Conservation (phyloP, 2,329 filamentous ascomycete genomes). For the Colletotrichum melonis region DNA sequence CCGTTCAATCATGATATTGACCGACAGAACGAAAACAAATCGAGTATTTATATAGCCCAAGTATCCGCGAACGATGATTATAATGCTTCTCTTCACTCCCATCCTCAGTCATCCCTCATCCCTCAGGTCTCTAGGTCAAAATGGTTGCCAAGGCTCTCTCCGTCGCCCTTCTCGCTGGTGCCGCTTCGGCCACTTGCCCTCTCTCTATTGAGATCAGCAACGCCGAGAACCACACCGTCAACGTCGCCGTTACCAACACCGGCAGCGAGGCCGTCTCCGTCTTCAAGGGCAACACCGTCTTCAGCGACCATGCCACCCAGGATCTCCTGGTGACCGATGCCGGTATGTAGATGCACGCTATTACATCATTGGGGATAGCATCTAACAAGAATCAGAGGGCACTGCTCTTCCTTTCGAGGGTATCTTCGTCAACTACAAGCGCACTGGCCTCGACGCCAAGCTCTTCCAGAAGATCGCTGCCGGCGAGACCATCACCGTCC, state of each 20-base stretch:
- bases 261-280: constrained; percentile 27
- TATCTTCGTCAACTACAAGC: constrained; percentile 34
- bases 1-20: not conserved
- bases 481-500: constrained; percentile 26
- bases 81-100: not conserved
- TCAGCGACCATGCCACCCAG: constrained; percentile 32
- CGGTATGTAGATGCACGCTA: not conserved
- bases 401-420: constrained; percentile 30
- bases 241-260: constrained; percentile 32
- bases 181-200: constrained; percentile 30
- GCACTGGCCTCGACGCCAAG: constrained; percentile 13
- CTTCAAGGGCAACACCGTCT: constrained; percentile 34
- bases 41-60: not conserved
- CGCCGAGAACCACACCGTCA: constrained; percentile 26
- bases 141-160: constrained; percentile 32
- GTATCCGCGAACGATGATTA: not conserved
- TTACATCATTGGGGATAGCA: not conserved
- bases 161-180: constrained; percentile 29
- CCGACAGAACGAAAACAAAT: not conserved
- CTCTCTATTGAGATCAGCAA: constrained; percentile 26
- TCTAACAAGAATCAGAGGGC: constrained; percentile 11
- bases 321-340: constrained; percentile 33
- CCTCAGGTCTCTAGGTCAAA: not conserved
- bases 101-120: not conserved
- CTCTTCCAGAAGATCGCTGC: constrained; percentile 33